phyloP scores from a whole-genome alignment of 2,329 filamentous ascomycete species.

The Microdochium trichocladiopsis region DNA sequence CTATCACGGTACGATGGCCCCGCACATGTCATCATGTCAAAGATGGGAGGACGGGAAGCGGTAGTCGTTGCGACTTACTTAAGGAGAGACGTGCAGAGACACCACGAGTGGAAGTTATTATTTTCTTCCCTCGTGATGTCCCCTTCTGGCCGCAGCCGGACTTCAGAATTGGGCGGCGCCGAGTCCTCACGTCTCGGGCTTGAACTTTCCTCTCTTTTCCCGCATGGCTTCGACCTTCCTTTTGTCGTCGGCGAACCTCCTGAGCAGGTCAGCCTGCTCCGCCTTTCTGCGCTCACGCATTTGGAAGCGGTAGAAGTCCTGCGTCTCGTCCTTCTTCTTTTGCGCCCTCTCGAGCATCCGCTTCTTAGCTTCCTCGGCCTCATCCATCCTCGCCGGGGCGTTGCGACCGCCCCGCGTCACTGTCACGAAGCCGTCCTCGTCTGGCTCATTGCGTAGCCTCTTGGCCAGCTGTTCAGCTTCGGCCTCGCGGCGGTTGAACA shows the following conservation, averaged over 20 bases:
- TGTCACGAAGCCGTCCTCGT: conserved; percentile 93
- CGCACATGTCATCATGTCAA: conserved; percentile 43
- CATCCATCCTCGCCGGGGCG: conserved; percentile 68
- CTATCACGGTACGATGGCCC: conserved; percentile 35
- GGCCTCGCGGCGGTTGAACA: conserved; percentile 67
- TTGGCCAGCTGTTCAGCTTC: conserved; percentile 56
- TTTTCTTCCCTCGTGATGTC: too few relatives aligned
- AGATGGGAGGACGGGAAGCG: conserved; percentile 17
- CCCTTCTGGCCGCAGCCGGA: too few relatives aligned
- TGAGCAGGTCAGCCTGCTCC: conserved; percentile 61
- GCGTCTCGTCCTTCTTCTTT: conserved; percentile 54
- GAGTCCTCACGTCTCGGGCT: conserved; percentile 38
- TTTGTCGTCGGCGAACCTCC: conserved; percentile 70
- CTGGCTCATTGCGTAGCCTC: conserved; percentile 68
- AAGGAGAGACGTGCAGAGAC: conserved; percentile 2
- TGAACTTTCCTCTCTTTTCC: conserved; percentile 56
- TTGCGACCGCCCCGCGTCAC: conserved; percentile 72
- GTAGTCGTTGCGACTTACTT: not conserved
- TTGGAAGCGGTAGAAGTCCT: conserved; percentile 82
- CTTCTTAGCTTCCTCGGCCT: conserved; percentile 52
- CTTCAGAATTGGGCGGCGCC: too few relatives aligned
- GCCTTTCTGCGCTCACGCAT: conserved; percentile 72
- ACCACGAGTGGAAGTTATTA: too few relatives aligned
- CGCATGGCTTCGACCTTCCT: conserved; percentile 65
- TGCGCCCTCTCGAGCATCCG: conserved; percentile 58